Evolutionary conservation across 257 asterid species (phyloP).

Genomic region (Primulina eburnea): DNA sequence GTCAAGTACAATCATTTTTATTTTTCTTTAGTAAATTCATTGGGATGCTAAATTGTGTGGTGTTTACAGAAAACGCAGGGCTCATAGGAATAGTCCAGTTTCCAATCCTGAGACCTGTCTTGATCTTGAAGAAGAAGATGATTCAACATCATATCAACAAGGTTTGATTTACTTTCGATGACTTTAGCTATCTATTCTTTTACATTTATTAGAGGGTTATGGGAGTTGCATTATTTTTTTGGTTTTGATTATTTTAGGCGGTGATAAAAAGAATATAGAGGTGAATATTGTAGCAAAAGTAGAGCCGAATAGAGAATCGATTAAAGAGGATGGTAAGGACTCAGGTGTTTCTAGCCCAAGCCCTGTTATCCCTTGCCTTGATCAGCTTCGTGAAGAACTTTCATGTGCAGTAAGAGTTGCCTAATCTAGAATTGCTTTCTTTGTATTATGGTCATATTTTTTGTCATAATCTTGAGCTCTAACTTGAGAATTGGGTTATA

Average conservation of each 20-base stretch:
- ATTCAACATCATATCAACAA: conserved; percentile 36
- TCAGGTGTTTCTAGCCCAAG: conserved; percentile 35
- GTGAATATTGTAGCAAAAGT: conserved; percentile 15
- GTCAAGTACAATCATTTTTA: conserved; percentile 2
- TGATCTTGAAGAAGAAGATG: conserved; percentile 60
- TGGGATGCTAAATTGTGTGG: conserved; percentile 18
- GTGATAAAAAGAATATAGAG: conserved; percentile 30
- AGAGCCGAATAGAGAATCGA: conserved; percentile 31
- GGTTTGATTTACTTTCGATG: conserved; percentile 29
- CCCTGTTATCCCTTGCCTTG: conserved; percentile 68
- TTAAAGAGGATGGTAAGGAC: conserved; percentile 32
- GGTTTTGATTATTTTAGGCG: conserved; percentile 28
- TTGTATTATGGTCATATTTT: background rate
- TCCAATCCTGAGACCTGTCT: conserved; percentile 51
- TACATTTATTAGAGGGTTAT: background rate
- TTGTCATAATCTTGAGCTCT: background rate
- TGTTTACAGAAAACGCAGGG: conserved; percentile 59
- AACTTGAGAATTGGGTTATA: conserved; percentile 7
- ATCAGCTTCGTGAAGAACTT: conserved; percentile 90
- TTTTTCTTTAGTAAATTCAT: background rate
- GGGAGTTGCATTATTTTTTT: conserved; percentile 11
- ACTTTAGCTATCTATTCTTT: background rate
- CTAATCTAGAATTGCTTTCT: background rate
- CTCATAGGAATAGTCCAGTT: conserved; percentile 49
- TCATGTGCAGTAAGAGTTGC: conserved; percentile 76